phyloP scores from a whole-genome alignment of 768 basidiomycete genomes.

The Rickenella mellea region DNA sequence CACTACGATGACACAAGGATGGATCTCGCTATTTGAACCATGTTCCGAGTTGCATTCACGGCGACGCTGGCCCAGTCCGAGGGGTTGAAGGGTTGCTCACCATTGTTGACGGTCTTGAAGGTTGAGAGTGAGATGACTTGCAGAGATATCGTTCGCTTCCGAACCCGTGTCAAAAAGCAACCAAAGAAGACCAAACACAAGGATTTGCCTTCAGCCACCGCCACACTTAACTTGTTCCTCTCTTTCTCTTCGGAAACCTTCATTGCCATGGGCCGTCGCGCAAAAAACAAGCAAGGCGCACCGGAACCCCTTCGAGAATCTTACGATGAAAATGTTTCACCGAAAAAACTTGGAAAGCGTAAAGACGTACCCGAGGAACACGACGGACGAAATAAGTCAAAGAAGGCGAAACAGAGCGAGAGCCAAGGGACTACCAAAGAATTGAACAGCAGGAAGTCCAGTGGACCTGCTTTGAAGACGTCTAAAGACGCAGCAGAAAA shows the following conservation, averaged over 20 bases:
- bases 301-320: slow-evolving; percentile 47
- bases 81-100: not conserved
- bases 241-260: not conserved
- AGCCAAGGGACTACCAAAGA: slow-evolving; percentile 15
- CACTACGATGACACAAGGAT: not conserved
- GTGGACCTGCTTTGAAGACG: slow-evolving; percentile 19
- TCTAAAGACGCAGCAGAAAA: slow-evolving; percentile 27
- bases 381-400: slow-evolving; percentile 35
- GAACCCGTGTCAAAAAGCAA: slow-evolving; percentile 2
- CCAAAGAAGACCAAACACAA: too few relatives aligned
- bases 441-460: slow-evolving; percentile 8
- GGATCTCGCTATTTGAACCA: not conserved
- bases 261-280: slow-evolving; percentile 65
- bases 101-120: not conserved
- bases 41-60: not conserved
- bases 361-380: slow-evolving; percentile 40
- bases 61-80: not conserved
- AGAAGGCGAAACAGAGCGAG: slow-evolving; percentile 24
- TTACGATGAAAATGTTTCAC: slow-evolving; percentile 21
- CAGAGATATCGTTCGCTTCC: not conserved
- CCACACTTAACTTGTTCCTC: too few relatives aligned
- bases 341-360: slow-evolving; percentile 64
- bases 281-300: slow-evolving; percentile 75
- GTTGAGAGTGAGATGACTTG: not conserved
- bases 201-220: too few relatives aligned